phyloP scores from a whole-genome alignment of 1,284 basidiomycete genomes.

The Boletus albobrunnescens region DNA sequence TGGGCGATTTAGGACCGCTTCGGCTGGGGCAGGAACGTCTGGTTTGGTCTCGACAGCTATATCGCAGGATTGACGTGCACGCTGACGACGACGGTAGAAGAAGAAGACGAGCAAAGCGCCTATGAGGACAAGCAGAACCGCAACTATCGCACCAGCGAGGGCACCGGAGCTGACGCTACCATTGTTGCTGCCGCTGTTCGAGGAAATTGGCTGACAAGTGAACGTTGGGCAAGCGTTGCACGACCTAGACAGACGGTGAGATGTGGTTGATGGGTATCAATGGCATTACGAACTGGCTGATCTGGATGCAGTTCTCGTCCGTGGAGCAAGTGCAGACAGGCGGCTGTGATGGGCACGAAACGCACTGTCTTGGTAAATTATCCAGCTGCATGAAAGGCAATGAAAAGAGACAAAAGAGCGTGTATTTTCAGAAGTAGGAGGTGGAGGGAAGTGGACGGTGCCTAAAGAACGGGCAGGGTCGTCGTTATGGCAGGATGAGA shows the following conservation, averaged over 20 bases:
- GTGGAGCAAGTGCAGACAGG: constrained; percentile 51
- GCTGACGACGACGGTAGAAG: constrained; percentile 57
- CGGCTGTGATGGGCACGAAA: constrained; percentile 39
- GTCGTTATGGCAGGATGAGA: constrained; percentile 5
- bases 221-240: constrained; percentile 53
- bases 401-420: constrained; percentile 36
- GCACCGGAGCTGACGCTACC: constrained; percentile 60
- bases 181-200: constrained; percentile 10
- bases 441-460: constrained; percentile 7
- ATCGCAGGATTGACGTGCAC: constrained; percentile 26
- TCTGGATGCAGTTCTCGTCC: constrained; percentile 54
- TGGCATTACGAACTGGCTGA: constrained; percentile 46
- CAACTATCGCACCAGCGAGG: constrained; percentile 70
- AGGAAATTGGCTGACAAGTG: constrained; percentile 19
- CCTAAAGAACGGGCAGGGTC: not conserved
- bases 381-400: constrained; percentile 48
- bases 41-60: constrained; percentile 43
- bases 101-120: constrained; percentile 49
- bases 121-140: constrained; percentile 55
- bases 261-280: constrained; percentile 4
- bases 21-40: constrained; percentile 68
- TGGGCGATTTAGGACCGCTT: constrained; percentile 70
- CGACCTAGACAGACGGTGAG: constrained; percentile 40
- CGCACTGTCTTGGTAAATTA: constrained; percentile 45
- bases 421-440: constrained; percentile 20